Evolutionary conservation across 2,329 filamentous ascomycete species (phyloP).

Genomic region (Scortechinia acanthostroma): DNA sequence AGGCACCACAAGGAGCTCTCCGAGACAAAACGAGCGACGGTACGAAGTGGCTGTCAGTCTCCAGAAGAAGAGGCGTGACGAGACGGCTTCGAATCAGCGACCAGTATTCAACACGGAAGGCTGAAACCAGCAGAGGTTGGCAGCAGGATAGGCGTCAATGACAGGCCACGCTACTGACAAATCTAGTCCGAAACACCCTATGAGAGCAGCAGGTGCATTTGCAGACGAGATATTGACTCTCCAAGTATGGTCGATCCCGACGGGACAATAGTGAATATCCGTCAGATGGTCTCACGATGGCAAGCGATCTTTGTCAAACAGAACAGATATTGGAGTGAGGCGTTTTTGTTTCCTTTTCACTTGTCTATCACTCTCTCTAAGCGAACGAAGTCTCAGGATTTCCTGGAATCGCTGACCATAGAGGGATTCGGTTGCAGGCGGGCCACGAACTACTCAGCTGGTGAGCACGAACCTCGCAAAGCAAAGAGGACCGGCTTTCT

Average conservation of each 20-base stretch:
- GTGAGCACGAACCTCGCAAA: background rate
- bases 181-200: conserved; percentile 27
- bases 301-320: background rate
- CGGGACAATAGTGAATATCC: too few relatives aligned
- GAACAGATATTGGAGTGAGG: background rate
- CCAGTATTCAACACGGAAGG: conserved; percentile 13
- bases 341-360: background rate
- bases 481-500: conserved; percentile 13
- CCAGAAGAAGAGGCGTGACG: conserved; percentile 13
- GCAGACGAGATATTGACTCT: too few relatives aligned
- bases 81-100: conserved; percentile 22
- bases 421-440: background rate
- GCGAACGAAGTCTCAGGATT: background rate
- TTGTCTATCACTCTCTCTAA: background rate
- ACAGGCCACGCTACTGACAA: conserved; percentile 10
- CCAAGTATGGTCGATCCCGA: too few relatives aligned
- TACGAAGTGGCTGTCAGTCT: conserved; percentile 20
- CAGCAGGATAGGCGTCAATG: conserved; percentile 5
- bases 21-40: conserved; percentile 33
- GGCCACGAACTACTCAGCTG: background rate
- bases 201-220: conserved; percentile 19
- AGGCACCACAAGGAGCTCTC: conserved; percentile 19
- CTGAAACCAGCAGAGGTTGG: conserved; percentile 10
- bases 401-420: background rate
- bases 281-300: background rate